A percentile compares a stretch with the other conserved stretches of the same genome.
Conservation (phyloP, 208 protist species). For the Leishmania aethiopica region DNA sequence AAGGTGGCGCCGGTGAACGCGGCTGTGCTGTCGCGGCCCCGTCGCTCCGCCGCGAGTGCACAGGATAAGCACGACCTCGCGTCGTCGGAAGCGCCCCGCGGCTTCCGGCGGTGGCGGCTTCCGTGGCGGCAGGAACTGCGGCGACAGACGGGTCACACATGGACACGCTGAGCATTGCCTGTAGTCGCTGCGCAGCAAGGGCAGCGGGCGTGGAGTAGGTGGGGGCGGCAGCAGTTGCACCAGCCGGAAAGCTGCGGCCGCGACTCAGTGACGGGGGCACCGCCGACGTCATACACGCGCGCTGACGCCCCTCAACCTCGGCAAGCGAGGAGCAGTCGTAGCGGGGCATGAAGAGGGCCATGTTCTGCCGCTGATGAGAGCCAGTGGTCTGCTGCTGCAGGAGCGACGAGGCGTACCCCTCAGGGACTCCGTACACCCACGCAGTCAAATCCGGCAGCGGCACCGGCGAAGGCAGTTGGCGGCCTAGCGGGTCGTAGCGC, state of each 20-base stretch:
- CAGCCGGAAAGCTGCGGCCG: neutral
- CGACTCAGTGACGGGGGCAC: neutral
- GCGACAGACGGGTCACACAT: constrained; percentile 47
- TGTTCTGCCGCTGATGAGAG: constrained; percentile 30
- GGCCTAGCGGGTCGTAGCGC: neutral
- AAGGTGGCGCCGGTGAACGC: neutral
- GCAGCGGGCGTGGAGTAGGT: constrained; percentile 50
- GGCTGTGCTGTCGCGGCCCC: neutral
- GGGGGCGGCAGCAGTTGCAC: neutral
- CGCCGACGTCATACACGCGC: neutral
- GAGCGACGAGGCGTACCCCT: constrained; percentile 14
- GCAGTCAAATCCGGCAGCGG: constrained; percentile 38
- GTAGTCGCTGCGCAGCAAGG: constrained; percentile 66
- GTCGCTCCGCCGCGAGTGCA: neutral
- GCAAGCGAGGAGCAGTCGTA: constrained; percentile 15
- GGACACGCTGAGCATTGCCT: constrained; percentile 50
- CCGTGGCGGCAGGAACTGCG: neutral
- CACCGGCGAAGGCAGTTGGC: constrained; percentile 1
- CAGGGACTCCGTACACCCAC: constrained; percentile 72
- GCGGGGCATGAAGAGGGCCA: constrained; percentile 34
- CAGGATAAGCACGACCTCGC: neutral
- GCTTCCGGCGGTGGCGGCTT: neutral
- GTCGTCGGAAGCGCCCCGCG: neutral
- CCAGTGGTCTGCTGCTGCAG: constrained; percentile 14
- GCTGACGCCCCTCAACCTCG: constrained; percentile 20